Evolutionary conservation across 2,329 filamentous ascomycete species (phyloP), one percentile per base, ranked within the genome.

Genomic region (Elsinoe batatas): DNA sequence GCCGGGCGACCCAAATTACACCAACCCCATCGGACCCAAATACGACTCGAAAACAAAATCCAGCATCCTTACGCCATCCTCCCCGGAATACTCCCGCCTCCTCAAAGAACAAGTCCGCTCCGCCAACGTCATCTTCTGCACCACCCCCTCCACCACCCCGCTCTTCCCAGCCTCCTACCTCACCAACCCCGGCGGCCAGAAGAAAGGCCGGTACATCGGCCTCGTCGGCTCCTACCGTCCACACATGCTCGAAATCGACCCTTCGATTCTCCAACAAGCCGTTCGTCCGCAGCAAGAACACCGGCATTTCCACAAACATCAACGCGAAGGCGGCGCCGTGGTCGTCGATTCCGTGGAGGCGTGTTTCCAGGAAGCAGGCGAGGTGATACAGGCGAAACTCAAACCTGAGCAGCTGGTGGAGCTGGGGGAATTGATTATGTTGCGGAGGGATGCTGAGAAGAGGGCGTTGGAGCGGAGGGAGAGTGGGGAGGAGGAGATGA

Each of bases 121-220:
- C 7, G 81, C 87, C 0, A 88, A 93, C 63, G 85, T 87, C 8
- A 86, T 97, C 36, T 93, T 95, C 72, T 91, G 88, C 72, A 95
- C 88, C 61, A 95, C 90, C 1, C 88, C 91, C 0, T 85, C 83
- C 1, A 79, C 77, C 0, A 74, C 79, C 33, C 86, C 87, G 1
- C 73, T 96, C 1, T 97, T 96, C 65, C 86, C 91, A 0, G 75
- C 78, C 0, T 71, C 77, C 10, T 83, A 87, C 58, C 75, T 96
- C 51, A 94, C 87, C 0, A 85, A 79, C 56, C 77, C 79, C 5
- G 84, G 87, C 61, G 86, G 83, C 0, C 72, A 85, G 30, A 80
- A 78, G 61, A 88, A 87, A 66, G 85, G 85, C 1, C 71, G 87
- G 22, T 76, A 91, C 61, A 80, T 91, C 53, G 78, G 87, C 1